These are phyloP conservation scores for Pisolithus microcarpus DNA, from an alignment of 768 basidiomycete species.

Conservation along the genomic window DNA sequence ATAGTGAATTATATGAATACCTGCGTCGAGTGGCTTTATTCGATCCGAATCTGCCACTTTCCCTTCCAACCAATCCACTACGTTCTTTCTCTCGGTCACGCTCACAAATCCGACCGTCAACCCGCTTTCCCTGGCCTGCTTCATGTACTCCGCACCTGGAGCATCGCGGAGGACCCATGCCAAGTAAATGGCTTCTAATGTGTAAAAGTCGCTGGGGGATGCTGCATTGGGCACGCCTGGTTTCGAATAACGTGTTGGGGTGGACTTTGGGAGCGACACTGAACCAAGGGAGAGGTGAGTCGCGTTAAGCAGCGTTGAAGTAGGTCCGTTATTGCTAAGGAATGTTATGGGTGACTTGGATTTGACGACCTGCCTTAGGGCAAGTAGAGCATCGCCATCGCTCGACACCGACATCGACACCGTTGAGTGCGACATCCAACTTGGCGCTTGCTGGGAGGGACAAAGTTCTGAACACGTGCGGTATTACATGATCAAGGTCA, in stretches of 20 bases:
- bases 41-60: slow-evolving; percentile 24
- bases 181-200: slow-evolving; percentile 77
- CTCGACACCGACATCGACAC: slow-evolving; percentile 2
- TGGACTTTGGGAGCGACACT: slow-evolving; percentile 58
- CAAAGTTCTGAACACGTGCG: no score
- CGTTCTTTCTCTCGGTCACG: slow-evolving; percentile 78
- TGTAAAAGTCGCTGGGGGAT: slow-evolving; percentile 50
- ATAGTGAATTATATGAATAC: slow-evolving; percentile 6
- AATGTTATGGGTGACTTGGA: slow-evolving; percentile 46
- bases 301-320: slow-evolving; percentile 45
- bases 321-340: slow-evolving; percentile 29
- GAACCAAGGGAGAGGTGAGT: slow-evolving; percentile 57
- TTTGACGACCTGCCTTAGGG: slow-evolving; percentile 58
- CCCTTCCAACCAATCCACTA: slow-evolving; percentile 82
- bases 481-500: no score
- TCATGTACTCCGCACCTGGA: slow-evolving; percentile 81
- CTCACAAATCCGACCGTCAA: slow-evolving; percentile 72
- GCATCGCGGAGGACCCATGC: slow-evolving; percentile 74
- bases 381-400: slow-evolving; percentile 52
- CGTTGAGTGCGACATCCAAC: no score
- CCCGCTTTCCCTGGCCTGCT: slow-evolving; percentile 69
- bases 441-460: no score
- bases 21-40: slow-evolving; percentile 18
- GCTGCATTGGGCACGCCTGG: slow-evolving; percentile 36
- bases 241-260: slow-evolving; percentile 72